A percentile compares a stretch with the other conserved stretches of the same genome.
Evolutionary conservation across 2,329 filamentous ascomycete genomes (phyloP).

Genomic region (Teratosphaeria gauchensis): DNA sequence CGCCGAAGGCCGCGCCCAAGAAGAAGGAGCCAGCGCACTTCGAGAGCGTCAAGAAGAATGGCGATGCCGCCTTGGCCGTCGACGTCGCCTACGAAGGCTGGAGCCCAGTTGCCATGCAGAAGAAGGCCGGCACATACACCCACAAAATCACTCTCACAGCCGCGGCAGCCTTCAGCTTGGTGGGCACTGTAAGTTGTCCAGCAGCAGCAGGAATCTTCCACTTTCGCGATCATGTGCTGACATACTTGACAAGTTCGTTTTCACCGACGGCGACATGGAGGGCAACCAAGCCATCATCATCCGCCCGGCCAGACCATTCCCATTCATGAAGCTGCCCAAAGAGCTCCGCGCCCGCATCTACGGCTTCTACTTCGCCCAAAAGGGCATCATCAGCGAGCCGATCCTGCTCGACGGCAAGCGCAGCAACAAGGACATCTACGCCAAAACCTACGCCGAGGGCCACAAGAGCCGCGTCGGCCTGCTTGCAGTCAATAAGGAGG

Average conservation of each 20-base stretch:
- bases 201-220: not conserved
- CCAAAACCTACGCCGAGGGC: conserved; percentile 24
- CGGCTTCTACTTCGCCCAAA: conserved; percentile 20
- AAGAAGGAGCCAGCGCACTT: conserved; percentile 7
- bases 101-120: conserved; percentile 9
- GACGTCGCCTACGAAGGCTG: conserved; percentile 18
- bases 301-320: conserved; percentile 25
- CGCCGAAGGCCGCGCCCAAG: conserved; percentile 2
- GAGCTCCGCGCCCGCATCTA: conserved; percentile 23
- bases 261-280: conserved; percentile 22
- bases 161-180: conserved; percentile 22
- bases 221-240: conserved; percentile 4
- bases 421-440: conserved; percentile 17
- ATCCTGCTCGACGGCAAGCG: conserved; percentile 25
- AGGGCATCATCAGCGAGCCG: conserved; percentile 13
- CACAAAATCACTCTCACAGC: conserved; percentile 24
- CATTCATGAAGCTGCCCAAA: conserved; percentile 21
- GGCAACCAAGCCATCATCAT: conserved; percentile 28
- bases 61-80: conserved; percentile 12
- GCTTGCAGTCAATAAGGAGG: conserved; percentile 25
- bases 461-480: conserved; percentile 25
- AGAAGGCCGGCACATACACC: conserved; percentile 14
- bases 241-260: not conserved
- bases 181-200: conserved; percentile 20
- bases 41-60: conserved; percentile 8